Percentiles rank a stretch among this genome's conserved stretches.
These are phyloP conservation scores for Nakazawaea laoshanensis DNA, from an alignment of 805 yeast species.

Conservation along the genomic window DNA sequence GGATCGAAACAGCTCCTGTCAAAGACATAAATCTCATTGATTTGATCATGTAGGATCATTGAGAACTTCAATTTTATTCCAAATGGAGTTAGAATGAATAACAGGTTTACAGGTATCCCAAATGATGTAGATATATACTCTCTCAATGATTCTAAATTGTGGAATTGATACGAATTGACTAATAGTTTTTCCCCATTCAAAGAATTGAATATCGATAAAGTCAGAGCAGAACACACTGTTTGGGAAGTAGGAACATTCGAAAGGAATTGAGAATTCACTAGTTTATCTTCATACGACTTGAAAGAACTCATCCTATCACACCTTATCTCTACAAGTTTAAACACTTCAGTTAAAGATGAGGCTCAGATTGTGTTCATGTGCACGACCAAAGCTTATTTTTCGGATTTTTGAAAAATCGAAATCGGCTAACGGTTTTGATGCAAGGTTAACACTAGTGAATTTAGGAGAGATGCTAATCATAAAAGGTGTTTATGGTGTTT, in stretches of 20 bases:
- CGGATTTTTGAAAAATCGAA: no score
- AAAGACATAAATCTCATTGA: conserved; percentile 49
- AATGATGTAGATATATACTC: conserved; percentile 31
- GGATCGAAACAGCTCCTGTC: conserved; percentile 49
- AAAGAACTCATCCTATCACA: conserved; percentile 1
- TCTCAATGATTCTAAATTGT: conserved; percentile 32
- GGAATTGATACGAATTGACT: conserved; percentile 30
- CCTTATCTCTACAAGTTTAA: no score
- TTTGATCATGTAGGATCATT: conserved; percentile 36
- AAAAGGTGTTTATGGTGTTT: no score
- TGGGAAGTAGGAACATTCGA: background rate
- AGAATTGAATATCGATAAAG: conserved; percentile 28
- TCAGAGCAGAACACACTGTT: conserved; percentile 6
- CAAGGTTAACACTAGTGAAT: no score
- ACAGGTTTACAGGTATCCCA: conserved; percentile 28
- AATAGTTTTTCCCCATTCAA: conserved; percentile 31
- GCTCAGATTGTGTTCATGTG: no score
- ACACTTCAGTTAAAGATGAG: no score
- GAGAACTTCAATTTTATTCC: conserved; percentile 53
- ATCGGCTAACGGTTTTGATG: no score
- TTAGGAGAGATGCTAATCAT: no score
- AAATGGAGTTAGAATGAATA: conserved; percentile 53
- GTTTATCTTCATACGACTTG: conserved; percentile 1
- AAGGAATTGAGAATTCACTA: conserved; percentile 1
- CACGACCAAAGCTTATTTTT: no score